Conservation (phyloP, 306 rosid species). For the Gynostemma pentaphyllum region DNA sequence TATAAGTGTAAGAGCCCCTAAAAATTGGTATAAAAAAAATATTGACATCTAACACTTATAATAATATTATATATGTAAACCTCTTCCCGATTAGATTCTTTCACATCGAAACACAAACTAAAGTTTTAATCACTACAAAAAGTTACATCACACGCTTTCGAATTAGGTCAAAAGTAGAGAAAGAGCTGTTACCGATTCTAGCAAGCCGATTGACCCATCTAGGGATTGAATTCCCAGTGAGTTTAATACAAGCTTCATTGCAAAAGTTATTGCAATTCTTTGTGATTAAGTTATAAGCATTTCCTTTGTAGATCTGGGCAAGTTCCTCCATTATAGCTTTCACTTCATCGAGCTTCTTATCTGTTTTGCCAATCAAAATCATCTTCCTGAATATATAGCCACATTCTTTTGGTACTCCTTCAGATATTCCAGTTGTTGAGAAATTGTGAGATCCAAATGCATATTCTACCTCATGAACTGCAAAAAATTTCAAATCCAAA, state of each 20-base stretch:
- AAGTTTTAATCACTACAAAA: too few species aligned
- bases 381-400: slow-evolving; percentile 77
- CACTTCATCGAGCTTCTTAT: slow-evolving; percentile 36
- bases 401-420: slow-evolving; percentile 71
- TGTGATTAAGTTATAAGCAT: slow-evolving; percentile 50
- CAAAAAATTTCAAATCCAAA: slow-evolving; percentile 9
- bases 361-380: slow-evolving; percentile 68
- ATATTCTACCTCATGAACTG: slow-evolving; percentile 71
- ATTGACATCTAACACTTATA: too few species aligned
- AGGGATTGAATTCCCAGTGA: too few species aligned
- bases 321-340: slow-evolving; percentile 57
- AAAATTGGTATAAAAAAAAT: too few species aligned
- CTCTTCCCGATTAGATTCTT: too few species aligned
- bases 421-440: slow-evolving; percentile 72
- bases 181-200: slow-evolving; percentile 46
- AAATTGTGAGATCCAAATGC: slow-evolving; percentile 86
- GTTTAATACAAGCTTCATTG: too few species aligned
- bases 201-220: slow-evolving; percentile 20
- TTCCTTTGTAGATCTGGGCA: slow-evolving; percentile 54
- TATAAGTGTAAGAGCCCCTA: too few species aligned
- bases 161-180: too few species aligned
- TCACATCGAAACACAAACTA: too few species aligned
- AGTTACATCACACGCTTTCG: too few species aligned
- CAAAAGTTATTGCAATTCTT: too few species aligned
- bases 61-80: too few species aligned